Evolutionary conservation across 306 rosid species (phyloP).

Genomic region (Fagus sylvatica): DNA sequence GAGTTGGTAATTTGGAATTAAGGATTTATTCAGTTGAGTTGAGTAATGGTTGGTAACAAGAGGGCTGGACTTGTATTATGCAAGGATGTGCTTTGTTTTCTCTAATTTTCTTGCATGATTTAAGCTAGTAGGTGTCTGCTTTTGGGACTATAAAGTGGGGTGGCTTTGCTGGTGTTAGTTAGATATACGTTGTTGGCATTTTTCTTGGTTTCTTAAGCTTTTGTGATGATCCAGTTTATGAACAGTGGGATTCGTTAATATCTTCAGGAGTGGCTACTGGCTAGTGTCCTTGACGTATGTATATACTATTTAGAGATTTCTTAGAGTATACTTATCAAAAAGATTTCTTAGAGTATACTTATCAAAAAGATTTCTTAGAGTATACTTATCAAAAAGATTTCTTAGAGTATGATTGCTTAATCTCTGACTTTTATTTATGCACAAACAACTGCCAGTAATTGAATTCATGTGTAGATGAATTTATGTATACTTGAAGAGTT

Average conservation of each 20-base stretch:
- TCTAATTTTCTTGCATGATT: neutral
- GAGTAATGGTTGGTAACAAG: neutral
- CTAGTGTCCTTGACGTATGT: too few relatives aligned
- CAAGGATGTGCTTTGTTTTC: neutral
- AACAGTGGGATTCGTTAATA: neutral
- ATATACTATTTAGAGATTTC: too few relatives aligned
- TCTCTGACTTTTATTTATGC: too few relatives aligned
- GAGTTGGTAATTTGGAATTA: neutral
- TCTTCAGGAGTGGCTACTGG: too few relatives aligned
- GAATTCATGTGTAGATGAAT: neutral
- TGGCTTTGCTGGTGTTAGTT: neutral
- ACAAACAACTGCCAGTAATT: neutral
- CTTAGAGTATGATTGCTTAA: too few relatives aligned
- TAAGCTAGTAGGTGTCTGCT: neutral
- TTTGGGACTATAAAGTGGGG: neutral
- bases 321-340: too few relatives aligned
- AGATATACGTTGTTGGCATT: neutral
- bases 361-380: too few relatives aligned
- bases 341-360: too few relatives aligned
- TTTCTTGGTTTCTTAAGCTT: neutral
- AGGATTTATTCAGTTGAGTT: neutral
- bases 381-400: too few relatives aligned
- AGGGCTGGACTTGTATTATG: neutral
- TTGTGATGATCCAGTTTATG: neutral
- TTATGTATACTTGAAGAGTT: neutral